Percentiles rank a stretch among this genome's conserved stretches.
phyloP scores from a whole-genome alignment of 2,329 filamentous ascomycete species.

The Didymella pinodella region DNA sequence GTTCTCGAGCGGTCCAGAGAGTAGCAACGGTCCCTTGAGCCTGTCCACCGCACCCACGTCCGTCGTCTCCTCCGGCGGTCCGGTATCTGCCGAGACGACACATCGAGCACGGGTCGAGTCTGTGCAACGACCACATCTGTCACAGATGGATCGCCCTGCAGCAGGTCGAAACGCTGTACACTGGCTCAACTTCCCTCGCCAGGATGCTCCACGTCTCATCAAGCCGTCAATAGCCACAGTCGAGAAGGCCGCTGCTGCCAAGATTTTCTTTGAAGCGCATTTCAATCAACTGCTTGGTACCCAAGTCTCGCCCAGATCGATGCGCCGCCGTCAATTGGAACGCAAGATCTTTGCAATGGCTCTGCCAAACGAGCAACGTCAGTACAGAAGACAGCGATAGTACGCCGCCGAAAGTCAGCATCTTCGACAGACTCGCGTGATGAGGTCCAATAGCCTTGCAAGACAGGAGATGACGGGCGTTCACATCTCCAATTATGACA shows the following conservation, averaged over 20 bases:
- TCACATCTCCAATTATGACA: constrained; percentile 74
- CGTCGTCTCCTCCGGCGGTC: constrained; percentile 43
- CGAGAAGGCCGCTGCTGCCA: constrained; percentile 80
- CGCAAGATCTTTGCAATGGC: constrained; percentile 66
- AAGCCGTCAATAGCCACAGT: constrained; percentile 66
- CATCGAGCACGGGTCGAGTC: constrained; percentile 31
- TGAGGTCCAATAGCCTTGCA: constrained; percentile 68
- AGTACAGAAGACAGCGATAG: constrained; percentile 66
- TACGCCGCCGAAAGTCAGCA: constrained; percentile 73
- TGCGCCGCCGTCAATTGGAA: constrained; percentile 70
- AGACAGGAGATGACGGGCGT: constrained; percentile 60
- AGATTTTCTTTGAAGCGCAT: constrained; percentile 84
- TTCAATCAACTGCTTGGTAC: constrained; percentile 73
- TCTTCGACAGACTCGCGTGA: constrained; percentile 73
- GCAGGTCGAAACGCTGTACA: constrained; percentile 29
- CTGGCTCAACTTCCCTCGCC: constrained; percentile 45
- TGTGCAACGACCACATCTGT: constrained; percentile 24
- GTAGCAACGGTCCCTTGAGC: constrained; percentile 38
- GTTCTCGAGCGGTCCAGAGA: constrained; percentile 37
- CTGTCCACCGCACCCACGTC: constrained; percentile 49
- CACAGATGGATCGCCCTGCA: constrained; percentile 23
- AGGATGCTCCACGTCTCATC: constrained; percentile 42
- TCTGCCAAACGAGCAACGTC: constrained; percentile 64
- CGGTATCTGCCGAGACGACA: constrained; percentile 41
- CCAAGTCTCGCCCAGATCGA: constrained; percentile 64